Base-by-base conservation (phyloP, 2,329 filamentous ascomycete species). In the Alternaria conjuncta region DNA sequence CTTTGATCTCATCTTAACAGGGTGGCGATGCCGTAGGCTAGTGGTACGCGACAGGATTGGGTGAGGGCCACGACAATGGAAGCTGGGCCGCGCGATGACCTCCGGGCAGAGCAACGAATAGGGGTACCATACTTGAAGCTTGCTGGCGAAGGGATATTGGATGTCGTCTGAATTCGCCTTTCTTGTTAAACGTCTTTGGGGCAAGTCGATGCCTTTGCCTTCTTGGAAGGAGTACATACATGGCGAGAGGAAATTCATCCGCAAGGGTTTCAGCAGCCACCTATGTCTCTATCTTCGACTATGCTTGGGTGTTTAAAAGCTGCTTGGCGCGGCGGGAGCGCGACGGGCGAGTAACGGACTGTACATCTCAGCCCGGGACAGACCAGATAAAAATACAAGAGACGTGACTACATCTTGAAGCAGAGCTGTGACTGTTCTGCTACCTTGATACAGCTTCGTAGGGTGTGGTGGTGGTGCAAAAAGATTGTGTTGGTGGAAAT, bases 371-470 rank as follows among this genome's bases (percentile, higher is more conserved):
- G 32, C 32, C 32, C 26, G 10, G 26, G 10, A 28, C 10, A 12
- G 26, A 12, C 26, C 5, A 28, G 10, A 28, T 4, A n/a, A n/a
- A 36, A n/a, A 41, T 41, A 41, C 7, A n/a, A 41, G 26, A 28
- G 10, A 28, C 11, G 26, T 11, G 26, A 11, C 2, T 8, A n/a
- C 4, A n/a, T 41, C 8, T 2, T 41, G 7, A 4, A n/a, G 32
- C 32, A 41, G 32, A 41, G 15, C 2, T 3, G 32, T 8, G 0
- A 41, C 15, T 3, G 32, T n/a, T n/a, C 32, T 41, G 1, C 7
- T 41, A 4, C 1, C 3, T 2, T 2, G 1, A 18, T 11, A 41
- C 9, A 1, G 36, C 0, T 41, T 18, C 0, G 36, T 41, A 11
- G 15, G 2, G 36, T 18, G 36, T 18, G 9, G 36, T 18, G 15